A percentile compares a stretch with the other conserved stretches of the same genome.
Conservation (phyloP, 2,329 filamentous ascomycete genomes). For the Pseudogymnoascus sp. region DNA sequence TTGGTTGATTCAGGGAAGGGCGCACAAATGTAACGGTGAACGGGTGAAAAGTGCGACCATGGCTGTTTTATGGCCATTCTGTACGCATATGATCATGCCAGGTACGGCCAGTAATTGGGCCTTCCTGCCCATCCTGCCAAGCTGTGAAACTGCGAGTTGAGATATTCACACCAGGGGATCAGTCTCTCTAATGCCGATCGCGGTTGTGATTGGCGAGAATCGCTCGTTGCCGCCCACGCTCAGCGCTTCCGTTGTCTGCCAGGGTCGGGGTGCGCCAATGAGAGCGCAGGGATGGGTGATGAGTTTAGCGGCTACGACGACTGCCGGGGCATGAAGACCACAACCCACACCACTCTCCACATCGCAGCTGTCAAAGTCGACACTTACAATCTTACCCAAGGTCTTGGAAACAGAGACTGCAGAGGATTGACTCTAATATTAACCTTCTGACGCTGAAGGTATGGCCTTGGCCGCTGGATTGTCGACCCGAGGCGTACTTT, state of each 20-base stretch:
- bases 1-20: neutral
- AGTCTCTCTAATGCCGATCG: neutral
- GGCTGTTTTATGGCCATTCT: neutral
- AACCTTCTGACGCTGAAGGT: neutral
- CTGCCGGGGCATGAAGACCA: neutral
- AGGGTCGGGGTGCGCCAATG: neutral
- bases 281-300: neutral
- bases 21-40: slow-evolving; percentile 3
- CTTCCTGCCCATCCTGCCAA: neutral
- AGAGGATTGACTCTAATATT: slow-evolving; percentile 2
- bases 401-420: neutral
- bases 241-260: neutral
- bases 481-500: neutral
- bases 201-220: neutral
- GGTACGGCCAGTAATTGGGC: neutral
- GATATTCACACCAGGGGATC: neutral
- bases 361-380: neutral
- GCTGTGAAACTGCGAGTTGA: slow-evolving; percentile 3
- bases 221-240: neutral
- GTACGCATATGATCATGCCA: neutral
- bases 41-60: neutral
- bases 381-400: neutral
- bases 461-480: slow-evolving; percentile 1
- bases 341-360: neutral
- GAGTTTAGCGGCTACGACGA: neutral